Evolutionary conservation across 495 filamentous ascomycete genomes (phyloP).

Genomic region (Daldinia bambusicola): DNA sequence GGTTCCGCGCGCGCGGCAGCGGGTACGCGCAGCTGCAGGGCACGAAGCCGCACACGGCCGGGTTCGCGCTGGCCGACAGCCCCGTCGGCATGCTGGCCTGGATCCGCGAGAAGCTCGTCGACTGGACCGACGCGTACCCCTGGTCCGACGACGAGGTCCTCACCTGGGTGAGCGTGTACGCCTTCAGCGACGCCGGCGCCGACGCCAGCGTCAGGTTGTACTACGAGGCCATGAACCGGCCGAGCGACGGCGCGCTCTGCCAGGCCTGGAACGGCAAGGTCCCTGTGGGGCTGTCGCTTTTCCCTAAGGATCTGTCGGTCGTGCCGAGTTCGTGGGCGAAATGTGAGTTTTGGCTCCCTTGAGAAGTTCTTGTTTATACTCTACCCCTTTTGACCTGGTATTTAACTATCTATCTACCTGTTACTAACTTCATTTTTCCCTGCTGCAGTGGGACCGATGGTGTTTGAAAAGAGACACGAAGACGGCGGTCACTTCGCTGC

Average conservation of each 20-base stretch:
- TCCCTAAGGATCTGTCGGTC: neutral
- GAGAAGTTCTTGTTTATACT: neutral
- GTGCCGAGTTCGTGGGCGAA: neutral
- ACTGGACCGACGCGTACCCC: slow-evolving; percentile 70
- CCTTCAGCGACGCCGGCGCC: slow-evolving; percentile 64
- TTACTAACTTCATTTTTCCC: neutral
- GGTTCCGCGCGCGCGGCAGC: slow-evolving; percentile 58
- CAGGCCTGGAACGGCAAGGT: neutral
- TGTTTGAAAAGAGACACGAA: slow-evolving; percentile 1
- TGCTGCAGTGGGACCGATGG: neutral
- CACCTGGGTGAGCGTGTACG: slow-evolving; percentile 70
- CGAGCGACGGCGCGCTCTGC: neutral
- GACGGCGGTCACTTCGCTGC: neutral
- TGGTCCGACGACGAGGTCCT: slow-evolving; percentile 74
- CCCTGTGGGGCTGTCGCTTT: neutral
- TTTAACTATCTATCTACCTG: too few relatives aligned
- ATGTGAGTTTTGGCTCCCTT: neutral
- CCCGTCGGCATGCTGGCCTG: slow-evolving; percentile 69
- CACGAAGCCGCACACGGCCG: slow-evolving; percentile 70
- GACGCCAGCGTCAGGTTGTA: slow-evolving; percentile 66
- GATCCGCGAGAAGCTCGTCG: slow-evolving; percentile 73
- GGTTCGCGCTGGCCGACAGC: slow-evolving; percentile 63
- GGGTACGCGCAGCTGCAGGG: slow-evolving; percentile 64
- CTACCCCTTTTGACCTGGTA: neutral
- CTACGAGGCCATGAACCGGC: slow-evolving; percentile 55